Base-by-base conservation (phyloP, 768 basidiomycete species). In the Leucogyrophana mollusca region DNA sequence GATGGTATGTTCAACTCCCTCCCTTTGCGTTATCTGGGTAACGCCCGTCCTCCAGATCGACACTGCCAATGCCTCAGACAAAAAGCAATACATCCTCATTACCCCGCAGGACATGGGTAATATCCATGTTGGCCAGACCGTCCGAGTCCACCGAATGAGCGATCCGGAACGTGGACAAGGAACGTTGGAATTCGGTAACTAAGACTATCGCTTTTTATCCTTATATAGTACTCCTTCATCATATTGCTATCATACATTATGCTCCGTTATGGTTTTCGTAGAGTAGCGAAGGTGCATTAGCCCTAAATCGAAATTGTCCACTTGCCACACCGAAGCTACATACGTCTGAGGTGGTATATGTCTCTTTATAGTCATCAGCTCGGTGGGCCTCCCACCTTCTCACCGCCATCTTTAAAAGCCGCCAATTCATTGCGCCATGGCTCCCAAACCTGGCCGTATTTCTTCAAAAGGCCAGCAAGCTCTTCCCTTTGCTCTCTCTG, bases 21-120 rank as follows among this genome's bases (percentile, higher is more conserved):
- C 9, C 36, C 21, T 3, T 33, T 23, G n/a, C 39, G 44, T 49
- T 20, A 41, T 34, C 36, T 54, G 22, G 55, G 16, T 34, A 4
- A 10, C 14, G 27, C 27, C 27, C 27, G n/a, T n/a, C 54, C 13
- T 46, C 11, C 47, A 91, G 90, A 89, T 94, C 53, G 91, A 94
- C 21, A 90, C 89, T 2, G 94, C 94, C 7, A 91, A 89, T 56
- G 76, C 80, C 8, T 87, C 87, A 6, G 83, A 92, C 64, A 82
- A 84, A 68, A 93, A 90, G 57, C 95, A 98, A 65, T 95, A 92
- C 60, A 82, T 98, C 43, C 76, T 98, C 36, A 97, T 98, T 61
- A 96, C 94, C 1, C 95, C 95, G n/a, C 90, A 91, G 56, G 89
- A 90, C 55, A 91, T 93, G 88, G 80, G 80, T 35, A 87, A 82